These are phyloP conservation scores for Colletotrichum graminicola DNA, from an alignment of 2,329 filamentous ascomycete genomes.

Conservation along the genomic window DNA sequence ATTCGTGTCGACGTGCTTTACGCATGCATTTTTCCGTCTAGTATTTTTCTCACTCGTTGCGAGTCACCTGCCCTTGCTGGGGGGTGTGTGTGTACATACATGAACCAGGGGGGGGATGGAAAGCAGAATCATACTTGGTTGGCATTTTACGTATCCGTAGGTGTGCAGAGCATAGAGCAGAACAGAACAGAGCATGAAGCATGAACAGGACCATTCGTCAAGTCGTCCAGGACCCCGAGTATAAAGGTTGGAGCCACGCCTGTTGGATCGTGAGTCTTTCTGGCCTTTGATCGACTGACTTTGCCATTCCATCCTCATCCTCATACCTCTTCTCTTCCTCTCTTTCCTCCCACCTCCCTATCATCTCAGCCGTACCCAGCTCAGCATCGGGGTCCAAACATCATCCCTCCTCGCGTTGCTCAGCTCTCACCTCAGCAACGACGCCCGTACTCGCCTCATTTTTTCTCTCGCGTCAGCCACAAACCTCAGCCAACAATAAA, in stretches of 20 bases:
- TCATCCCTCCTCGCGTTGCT: background rate
- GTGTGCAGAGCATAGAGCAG: background rate
- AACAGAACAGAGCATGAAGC: conserved; percentile 5
- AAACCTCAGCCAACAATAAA: conserved; percentile 11
- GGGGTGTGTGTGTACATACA: conserved; percentile 9
- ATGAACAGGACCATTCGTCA: conserved; percentile 22
- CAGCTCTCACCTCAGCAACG: background rate
- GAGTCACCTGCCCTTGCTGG: conserved; percentile 34
- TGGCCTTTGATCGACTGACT: conserved; percentile 31
- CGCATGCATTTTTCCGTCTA: conserved; percentile 16
- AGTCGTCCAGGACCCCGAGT: conserved; percentile 15
- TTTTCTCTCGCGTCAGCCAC: conserved; percentile 8
- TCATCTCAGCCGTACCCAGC: conserved; percentile 12
- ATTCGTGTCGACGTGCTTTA: conserved; percentile 35
- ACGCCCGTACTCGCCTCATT: background rate
- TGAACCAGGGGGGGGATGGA: conserved; percentile 1
- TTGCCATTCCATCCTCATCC: conserved; percentile 18
- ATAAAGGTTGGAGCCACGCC: conserved; percentile 30
- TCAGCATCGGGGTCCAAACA: conserved; percentile 4
- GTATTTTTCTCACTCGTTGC: conserved; percentile 19
- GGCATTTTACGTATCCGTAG: background rate
- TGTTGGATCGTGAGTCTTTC: conserved; percentile 32
- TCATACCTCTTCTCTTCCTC: background rate
- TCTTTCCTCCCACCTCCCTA: background rate
- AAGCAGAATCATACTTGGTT: conserved; percentile 9